Conservation (phyloP, 164 flowering plant genomes). For the Warburgia ugandensis region DNA sequence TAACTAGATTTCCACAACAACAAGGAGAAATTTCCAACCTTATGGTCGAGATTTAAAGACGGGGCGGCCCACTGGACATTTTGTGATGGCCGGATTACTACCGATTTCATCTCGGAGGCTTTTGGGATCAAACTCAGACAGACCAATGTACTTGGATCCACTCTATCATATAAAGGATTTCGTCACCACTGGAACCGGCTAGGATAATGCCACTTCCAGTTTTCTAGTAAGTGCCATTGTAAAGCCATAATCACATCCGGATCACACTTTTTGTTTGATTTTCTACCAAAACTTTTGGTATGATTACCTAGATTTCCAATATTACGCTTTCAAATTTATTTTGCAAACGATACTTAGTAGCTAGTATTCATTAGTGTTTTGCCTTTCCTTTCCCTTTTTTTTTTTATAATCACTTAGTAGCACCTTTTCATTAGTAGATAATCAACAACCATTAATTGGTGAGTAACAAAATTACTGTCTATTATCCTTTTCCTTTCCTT, state of each 20-base stretch:
- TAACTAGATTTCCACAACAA: conserved; percentile 33
- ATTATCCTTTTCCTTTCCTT: not conserved
- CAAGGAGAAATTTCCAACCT: conserved; percentile 51
- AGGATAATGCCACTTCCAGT: conserved; percentile 49
- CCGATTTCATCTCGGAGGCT: conserved; percentile 58
- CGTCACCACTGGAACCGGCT: conserved; percentile 56
- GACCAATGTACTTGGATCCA: conserved; percentile 63
- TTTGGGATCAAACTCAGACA: conserved; percentile 35
- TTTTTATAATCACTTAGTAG: too few species aligned
- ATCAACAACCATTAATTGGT: too few species aligned
- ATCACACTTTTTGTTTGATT: too few species aligned
- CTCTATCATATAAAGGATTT: conserved; percentile 39
- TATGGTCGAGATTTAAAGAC: conserved; percentile 58
- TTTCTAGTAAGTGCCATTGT: conserved; percentile 51
- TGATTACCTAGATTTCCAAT: too few species aligned
- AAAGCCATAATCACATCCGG: too few species aligned
- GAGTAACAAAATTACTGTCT: too few species aligned
- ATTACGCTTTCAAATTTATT: too few species aligned
- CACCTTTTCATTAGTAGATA: too few species aligned
- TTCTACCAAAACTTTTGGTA: too few species aligned
- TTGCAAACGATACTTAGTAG: too few species aligned
- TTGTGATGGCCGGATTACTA: conserved; percentile 45
- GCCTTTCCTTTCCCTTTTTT: too few species aligned
- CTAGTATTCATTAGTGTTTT: too few species aligned
- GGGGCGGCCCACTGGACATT: conserved; percentile 47